Evolutionary conservation across 805 yeast genomes (phyloP).

Genomic region (Lipomyces kockii): DNA sequence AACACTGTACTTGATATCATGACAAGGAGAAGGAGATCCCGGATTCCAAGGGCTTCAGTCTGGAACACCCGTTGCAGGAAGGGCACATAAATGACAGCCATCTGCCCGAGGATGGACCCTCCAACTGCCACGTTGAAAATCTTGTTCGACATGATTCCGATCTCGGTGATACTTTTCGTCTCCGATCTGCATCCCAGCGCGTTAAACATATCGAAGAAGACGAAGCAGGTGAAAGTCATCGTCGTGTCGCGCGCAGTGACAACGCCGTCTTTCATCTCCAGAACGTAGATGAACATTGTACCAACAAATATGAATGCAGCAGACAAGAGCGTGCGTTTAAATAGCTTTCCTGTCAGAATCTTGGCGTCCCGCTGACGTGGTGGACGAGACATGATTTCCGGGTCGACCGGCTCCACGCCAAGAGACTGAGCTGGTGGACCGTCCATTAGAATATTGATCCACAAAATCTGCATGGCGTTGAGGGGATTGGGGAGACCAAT

Average conservation of each 20-base stretch:
- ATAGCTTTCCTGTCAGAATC: constrained; percentile 71
- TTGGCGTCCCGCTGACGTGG: constrained; percentile 84
- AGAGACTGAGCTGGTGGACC: constrained; percentile 86
- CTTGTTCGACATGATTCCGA: constrained; percentile 75
- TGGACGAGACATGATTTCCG: constrained; percentile 66
- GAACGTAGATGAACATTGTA: constrained; percentile 81
- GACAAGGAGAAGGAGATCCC: constrained; percentile 69
- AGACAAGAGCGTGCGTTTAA: constrained; percentile 74
- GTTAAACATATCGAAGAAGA: constrained; percentile 93
- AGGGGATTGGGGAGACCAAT: constrained; percentile 59
- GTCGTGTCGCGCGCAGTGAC: constrained; percentile 96
- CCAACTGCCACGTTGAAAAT: constrained; percentile 95
- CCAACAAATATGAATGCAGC: constrained; percentile 81
- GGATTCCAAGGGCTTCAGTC: constrained; percentile 81
- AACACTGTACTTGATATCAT: constrained; percentile 78
- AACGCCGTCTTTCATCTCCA: constrained; percentile 81
- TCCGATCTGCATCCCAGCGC: constrained; percentile 92
- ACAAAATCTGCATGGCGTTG: constrained; percentile 77
- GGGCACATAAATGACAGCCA: constrained; percentile 91
- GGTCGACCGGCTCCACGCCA: constrained; percentile 68
- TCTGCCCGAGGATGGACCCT: constrained; percentile 84
- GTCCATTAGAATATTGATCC: constrained; percentile 78
- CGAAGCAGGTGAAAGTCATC: constrained; percentile 98
- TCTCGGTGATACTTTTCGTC: constrained; percentile 77
- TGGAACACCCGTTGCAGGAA: constrained; percentile 92